Conservation (phyloP, 371 early-diverging fungal species). For the Rhizopus stolonifer region DNA sequence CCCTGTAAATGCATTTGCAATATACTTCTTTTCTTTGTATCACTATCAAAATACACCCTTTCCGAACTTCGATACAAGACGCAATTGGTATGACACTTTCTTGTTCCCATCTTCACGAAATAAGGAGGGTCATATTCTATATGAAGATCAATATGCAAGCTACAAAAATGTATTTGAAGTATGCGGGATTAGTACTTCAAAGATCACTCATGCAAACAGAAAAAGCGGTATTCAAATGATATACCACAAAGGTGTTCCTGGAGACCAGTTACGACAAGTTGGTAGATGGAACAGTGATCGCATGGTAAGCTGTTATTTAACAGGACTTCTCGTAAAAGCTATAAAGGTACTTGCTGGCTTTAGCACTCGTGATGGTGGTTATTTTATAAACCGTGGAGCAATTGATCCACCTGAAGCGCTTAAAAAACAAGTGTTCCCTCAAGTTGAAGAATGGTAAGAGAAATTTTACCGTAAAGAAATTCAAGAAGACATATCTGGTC, state of each 20-base stretch:
- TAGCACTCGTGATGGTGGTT: background rate
- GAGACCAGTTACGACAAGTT: too few relatives aligned
- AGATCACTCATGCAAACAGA: slow-evolving; percentile 6
- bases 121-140: background rate
- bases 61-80: too few relatives aligned
- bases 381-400: slow-evolving; percentile 2
- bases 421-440: background rate
- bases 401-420: slow-evolving; percentile 1
- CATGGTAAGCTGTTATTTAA: slow-evolving; percentile 11
- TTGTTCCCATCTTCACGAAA: too few relatives aligned
- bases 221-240: slow-evolving; percentile 13
- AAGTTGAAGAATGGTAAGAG: slow-evolving; percentile 9
- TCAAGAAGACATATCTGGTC: slow-evolving; percentile 12
- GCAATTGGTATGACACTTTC: too few relatives aligned
- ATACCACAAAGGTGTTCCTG: slow-evolving; percentile 8
- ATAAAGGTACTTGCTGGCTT: slow-evolving; percentile 15
- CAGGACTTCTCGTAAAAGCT: slow-evolving; percentile 6
- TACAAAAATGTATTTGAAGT: slow-evolving; percentile 1
- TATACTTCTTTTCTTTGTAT: too few relatives aligned
- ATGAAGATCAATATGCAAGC: background rate
- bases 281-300: slow-evolving; percentile 13
- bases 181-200: background rate
- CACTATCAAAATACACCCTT: too few relatives aligned
- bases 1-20: too few relatives aligned
- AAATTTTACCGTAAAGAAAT: background rate